Evolutionary conservation across 2,329 filamentous ascomycete species (phyloP), one percentile per base, ranked within the genome.

Genomic region (Microsporum canis): DNA sequence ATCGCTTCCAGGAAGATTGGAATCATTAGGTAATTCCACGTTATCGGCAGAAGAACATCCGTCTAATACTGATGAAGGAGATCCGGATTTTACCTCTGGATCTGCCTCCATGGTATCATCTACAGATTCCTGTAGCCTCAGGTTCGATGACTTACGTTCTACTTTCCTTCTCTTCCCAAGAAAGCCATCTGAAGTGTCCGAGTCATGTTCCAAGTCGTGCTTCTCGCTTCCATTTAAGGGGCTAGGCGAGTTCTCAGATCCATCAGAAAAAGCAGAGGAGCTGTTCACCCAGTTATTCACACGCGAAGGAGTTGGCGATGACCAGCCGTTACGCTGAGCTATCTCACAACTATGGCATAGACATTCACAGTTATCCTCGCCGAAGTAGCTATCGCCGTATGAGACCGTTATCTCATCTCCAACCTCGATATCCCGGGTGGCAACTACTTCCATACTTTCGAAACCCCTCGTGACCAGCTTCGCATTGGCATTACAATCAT

Each of bases 391-490:
- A 17, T 95, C 91, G 29, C 92, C 91, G 69, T 99, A 99, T 0
- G 88, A 92, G 0, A 99, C 94, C 0, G 94, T 99, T 63, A 99
- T 95, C 73, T 99, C 94, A 63, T 99, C 91, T 2, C 91, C 94
- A 0, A 88, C 79, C 8, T 87, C 83, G 63, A 99, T 97, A 62
- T 91, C 82, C 66, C 86, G 84, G 38, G 85, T 84, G 2, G 94
- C 90, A 57, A 95, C 84, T 61, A 99, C 91, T 70, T 95, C 88
- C 77, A 99, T 96, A 39, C 90, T 90, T 62, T 91, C 86, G 61
- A 87, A 84, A 53, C 91, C 89, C 39, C 85, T 88, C 39, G 90
- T 96, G 67, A 89, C 87, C 51, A 99, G 82, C 70, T 86, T 84
- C 6, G 91, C 91, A 76, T 97, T 99, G 36, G 94, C 90, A 66